Evolutionary conservation across 371 early-diverging fungal species (phyloP).

Genomic region (Mucor mucedo): DNA sequence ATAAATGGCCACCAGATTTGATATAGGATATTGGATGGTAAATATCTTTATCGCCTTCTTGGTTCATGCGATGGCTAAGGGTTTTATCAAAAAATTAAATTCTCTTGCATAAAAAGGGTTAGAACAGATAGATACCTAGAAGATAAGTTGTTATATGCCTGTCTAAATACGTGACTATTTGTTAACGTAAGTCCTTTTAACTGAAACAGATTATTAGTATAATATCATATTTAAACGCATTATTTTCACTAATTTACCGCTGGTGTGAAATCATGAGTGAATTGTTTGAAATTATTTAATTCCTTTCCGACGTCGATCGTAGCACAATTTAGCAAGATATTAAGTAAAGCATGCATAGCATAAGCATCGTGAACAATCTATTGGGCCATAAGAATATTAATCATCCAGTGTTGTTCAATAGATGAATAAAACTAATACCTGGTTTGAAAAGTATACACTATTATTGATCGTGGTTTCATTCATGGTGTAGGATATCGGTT

Average conservation of each 20-base stretch:
- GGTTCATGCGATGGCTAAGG: background rate
- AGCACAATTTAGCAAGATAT: conserved; percentile 62
- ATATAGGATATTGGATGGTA: conserved; percentile 50
- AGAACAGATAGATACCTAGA: conserved; percentile 10
- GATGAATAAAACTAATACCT: conserved; percentile 13
- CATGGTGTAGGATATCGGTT: background rate
- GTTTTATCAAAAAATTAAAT: background rate
- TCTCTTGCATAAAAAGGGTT: conserved; percentile 4
- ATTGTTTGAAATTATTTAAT: conserved; percentile 42
- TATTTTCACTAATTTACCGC: conserved; percentile 18
- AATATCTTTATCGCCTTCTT: conserved; percentile 9
- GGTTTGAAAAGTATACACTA: conserved; percentile 27
- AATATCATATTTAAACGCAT: background rate
- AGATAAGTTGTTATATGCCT: conserved; percentile 20
- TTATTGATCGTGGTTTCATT: conserved; percentile 8
- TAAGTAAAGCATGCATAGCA: conserved; percentile 86
- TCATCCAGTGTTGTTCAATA: background rate
- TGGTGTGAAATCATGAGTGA: conserved; percentile 37
- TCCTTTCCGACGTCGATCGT: conserved; percentile 36
- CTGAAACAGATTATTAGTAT: background rate
- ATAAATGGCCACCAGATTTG: conserved; percentile 39
- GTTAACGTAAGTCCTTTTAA: conserved; percentile 17
- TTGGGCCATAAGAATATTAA: background rate
- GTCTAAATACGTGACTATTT: conserved; percentile 19
- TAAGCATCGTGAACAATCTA: conserved; percentile 29